These are phyloP conservation scores for Fraxinus americana DNA, from an alignment of 257 asterid genomes.

Conservation along the genomic window DNA sequence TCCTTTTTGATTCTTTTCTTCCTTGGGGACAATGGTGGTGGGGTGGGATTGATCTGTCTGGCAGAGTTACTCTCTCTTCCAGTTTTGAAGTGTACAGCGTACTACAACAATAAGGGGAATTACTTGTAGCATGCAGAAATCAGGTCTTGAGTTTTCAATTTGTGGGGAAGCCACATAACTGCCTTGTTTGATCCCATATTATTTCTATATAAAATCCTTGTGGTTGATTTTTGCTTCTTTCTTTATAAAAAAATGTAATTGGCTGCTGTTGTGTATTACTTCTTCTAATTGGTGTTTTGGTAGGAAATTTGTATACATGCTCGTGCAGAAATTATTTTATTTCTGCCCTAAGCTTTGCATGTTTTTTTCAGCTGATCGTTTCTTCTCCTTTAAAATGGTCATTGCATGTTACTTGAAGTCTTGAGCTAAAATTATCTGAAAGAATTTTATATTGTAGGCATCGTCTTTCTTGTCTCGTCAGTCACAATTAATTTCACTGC, in stretches of 20 bases:
- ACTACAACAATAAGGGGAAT: not conserved
- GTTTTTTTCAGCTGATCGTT: not conserved
- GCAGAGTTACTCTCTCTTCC: not conserved
- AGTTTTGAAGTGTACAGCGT: not conserved
- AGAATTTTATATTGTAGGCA: conserved; percentile 49
- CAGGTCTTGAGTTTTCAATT: not conserved
- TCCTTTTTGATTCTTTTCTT: too few relatives aligned
- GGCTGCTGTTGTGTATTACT: not conserved
- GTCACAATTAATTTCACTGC: conserved; percentile 64
- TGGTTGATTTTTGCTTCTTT: not conserved
- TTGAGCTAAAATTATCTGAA: not conserved
- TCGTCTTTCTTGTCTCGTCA: conserved; percentile 85
- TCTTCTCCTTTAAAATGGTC: not conserved
- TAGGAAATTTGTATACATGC: conserved; percentile 1
- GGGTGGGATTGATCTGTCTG: not conserved
- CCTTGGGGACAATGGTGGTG: too few relatives aligned
- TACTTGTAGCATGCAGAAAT: not conserved
- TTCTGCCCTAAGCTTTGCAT: not conserved
- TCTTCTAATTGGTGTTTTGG: not conserved
- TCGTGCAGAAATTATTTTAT: not conserved
- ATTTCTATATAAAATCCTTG: not conserved
- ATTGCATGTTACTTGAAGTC: not conserved
- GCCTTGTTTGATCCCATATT: not conserved
- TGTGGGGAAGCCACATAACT: not conserved
- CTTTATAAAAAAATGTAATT: not conserved